phyloP scores from a whole-genome alignment of 2,329 filamentous ascomycete genomes.

The Pseudogymnoascus sp. region DNA sequence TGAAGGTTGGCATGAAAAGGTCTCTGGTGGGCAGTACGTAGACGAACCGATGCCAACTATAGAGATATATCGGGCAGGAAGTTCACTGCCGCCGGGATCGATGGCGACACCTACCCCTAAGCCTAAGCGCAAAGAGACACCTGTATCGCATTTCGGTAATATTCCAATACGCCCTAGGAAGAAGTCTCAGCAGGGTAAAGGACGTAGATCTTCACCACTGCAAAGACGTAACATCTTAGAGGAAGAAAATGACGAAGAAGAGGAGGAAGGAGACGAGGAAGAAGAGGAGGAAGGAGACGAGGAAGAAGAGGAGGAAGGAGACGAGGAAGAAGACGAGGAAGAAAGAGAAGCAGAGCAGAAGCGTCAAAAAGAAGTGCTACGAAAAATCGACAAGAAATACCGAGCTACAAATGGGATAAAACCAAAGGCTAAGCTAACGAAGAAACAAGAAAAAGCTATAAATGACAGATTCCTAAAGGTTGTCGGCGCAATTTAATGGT shows the following conservation, averaged over 20 bases:
- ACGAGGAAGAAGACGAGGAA: neutral
- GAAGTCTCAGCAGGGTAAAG: neutral
- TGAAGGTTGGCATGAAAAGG: neutral
- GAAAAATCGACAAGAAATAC: neutral
- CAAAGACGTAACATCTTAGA: neutral
- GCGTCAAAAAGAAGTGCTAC: neutral
- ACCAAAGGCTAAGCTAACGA: neutral
- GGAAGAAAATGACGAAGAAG: neutral
- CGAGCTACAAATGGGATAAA: neutral
- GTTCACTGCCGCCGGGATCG: neutral
- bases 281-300: neutral
- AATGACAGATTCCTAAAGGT: neutral
- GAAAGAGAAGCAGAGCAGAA: neutral
- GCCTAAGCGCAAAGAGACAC: slow-evolving; percentile 6
- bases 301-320: neutral
- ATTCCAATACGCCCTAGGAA: neutral
- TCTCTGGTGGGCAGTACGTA: neutral
- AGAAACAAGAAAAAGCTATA: neutral
- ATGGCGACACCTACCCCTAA: slow-evolving; percentile 11
- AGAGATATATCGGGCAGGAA: neutral
- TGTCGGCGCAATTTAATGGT: neutral
- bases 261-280: neutral
- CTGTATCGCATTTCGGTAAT: neutral
- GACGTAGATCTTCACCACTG: slow-evolving; percentile 9
- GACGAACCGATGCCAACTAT: neutral